phyloP scores from a whole-genome alignment of 31 red algal species.

The Porphyra umbilicalis region DNA sequence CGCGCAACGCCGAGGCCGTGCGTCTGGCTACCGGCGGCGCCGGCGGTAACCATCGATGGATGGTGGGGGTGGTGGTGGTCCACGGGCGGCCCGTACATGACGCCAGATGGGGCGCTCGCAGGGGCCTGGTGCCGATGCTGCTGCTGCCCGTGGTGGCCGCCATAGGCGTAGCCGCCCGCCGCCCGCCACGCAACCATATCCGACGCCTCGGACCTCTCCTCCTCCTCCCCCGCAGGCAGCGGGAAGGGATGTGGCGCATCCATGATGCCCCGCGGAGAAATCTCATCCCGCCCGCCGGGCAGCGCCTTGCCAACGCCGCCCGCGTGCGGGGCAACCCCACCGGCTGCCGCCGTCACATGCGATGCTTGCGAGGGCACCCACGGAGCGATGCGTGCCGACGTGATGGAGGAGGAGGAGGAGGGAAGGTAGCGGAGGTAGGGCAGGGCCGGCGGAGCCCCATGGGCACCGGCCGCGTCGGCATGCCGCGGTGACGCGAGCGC shows the following conservation, averaged over 20 bases:
- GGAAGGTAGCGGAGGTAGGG: neutral
- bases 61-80: neutral
- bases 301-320: neutral
- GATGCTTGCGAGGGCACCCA: neutral
- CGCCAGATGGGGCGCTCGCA: too few relatives aligned
- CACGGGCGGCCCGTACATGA: neutral
- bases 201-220: neutral
- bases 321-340: neutral
- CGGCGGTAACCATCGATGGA: neutral
- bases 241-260: neutral
- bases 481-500: neutral
- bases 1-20: neutral
- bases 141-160: too few relatives aligned
- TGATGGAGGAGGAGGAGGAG: neutral
- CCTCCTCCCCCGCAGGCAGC: neutral
- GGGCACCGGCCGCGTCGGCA: neutral
- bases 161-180: too few relatives aligned
- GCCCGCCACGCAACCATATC: neutral
- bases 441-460: neutral
- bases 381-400: neutral
- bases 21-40: neutral
- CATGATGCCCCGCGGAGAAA: neutral
- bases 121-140: too few relatives aligned
- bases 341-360: neutral
- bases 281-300: neutral